These are phyloP conservation scores for Silene coronaria DNA, from an alignment of 179 eudicot species.

Conservation along the genomic window DNA sequence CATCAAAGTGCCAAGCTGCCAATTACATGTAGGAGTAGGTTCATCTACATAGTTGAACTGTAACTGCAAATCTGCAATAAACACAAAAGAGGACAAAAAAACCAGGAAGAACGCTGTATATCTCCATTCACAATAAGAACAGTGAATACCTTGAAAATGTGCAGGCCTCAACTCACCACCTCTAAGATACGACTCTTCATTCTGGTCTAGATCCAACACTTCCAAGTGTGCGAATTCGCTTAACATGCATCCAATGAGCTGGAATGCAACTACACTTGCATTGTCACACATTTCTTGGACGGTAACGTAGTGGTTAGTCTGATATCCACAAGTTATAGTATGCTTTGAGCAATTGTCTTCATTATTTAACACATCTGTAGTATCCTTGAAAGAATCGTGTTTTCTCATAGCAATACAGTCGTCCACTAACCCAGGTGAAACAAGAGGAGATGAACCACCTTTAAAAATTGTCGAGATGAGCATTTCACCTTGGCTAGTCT, in stretches of 20 bases:
- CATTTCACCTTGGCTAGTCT: slow-evolving; percentile 13
- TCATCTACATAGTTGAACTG: not conserved
- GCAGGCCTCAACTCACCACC: slow-evolving; percentile 22
- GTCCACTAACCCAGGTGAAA: slow-evolving; percentile 3
- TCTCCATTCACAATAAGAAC: not conserved
- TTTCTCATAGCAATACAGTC: not conserved
- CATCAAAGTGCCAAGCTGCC: not conserved
- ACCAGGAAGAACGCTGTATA: not conserved
- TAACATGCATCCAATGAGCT: slow-evolving; percentile 47
- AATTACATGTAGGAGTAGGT: not conserved
- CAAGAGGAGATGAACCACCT: slow-evolving; percentile 17
- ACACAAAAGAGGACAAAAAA: not conserved
- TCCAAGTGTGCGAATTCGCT: slow-evolving; percentile 41
- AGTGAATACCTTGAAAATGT: slow-evolving; percentile 30
- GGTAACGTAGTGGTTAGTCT: slow-evolving; percentile 45
- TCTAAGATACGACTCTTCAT: slow-evolving; percentile 47
- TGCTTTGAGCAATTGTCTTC: slow-evolving; percentile 18
- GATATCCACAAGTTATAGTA: slow-evolving; percentile 16
- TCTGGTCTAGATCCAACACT: slow-evolving; percentile 28
- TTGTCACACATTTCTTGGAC: slow-evolving; percentile 70
- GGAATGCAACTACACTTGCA: slow-evolving; percentile 56
- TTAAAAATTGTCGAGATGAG: not conserved
- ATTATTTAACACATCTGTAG: slow-evolving; percentile 15
- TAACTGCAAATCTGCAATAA: slow-evolving; percentile 1
- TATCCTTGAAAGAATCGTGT: slow-evolving; percentile 10